Evolutionary conservation across 163 green algal genomes (phyloP).

Genomic region (Botryococcus braunii): DNA sequence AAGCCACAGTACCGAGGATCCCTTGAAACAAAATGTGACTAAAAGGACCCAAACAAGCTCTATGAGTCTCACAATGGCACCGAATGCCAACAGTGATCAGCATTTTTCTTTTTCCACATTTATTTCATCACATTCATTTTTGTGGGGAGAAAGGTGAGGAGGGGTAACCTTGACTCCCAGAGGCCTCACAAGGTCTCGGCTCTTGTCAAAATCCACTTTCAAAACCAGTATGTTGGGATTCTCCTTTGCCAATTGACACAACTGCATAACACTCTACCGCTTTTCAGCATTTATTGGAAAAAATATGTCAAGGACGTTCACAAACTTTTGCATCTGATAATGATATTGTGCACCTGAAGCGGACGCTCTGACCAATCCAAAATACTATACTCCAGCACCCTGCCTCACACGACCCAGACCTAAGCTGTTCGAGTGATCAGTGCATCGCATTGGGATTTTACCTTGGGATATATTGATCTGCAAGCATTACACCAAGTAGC

Average conservation of each 20-base stretch:
- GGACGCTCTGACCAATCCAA: background rate
- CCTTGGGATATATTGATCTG: slow-evolving; percentile 61
- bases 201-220: slow-evolving; percentile 63
- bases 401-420: background rate
- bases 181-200: slow-evolving; percentile 54
- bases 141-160: no score
- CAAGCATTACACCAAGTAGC: slow-evolving; percentile 43
- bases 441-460: slow-evolving; percentile 8
- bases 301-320: background rate
- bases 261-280: slow-evolving; percentile 13
- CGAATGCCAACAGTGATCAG: no score
- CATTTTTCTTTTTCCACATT: no score
- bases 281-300: background rate
- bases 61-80: no score
- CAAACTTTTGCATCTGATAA: background rate
- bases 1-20: no score
- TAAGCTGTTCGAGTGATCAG: background rate
- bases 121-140: background rate
- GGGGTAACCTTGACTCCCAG: slow-evolving; percentile 66
- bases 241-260: slow-evolving; percentile 30
- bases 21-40: no score
- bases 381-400: background rate
- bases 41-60: background rate
- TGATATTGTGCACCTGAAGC: background rate
- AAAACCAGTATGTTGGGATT: slow-evolving; percentile 44